These are phyloP conservation scores for Echites panduratus DNA, from an alignment of 257 asterid species.

Conservation along the genomic window DNA sequence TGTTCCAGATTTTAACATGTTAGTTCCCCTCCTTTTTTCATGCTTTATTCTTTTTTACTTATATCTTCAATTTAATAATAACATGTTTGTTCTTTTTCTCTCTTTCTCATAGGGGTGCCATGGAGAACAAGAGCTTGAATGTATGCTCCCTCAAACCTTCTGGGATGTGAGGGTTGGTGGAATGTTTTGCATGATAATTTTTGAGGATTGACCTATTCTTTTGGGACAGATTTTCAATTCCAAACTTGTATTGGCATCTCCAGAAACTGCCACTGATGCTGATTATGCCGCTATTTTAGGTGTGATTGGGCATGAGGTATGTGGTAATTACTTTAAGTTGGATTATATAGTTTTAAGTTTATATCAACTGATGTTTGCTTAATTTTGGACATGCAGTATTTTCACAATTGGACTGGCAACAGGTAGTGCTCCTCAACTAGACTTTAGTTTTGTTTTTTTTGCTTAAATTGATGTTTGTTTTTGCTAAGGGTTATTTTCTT, in stretches of 20 bases:
- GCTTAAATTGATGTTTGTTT: slow-evolving; percentile 18
- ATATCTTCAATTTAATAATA: slow-evolving; percentile 8
- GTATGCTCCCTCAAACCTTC: slow-evolving; percentile 36
- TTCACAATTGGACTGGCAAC: too few species aligned
- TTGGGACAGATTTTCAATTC: slow-evolving; percentile 80
- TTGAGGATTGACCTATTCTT: slow-evolving; percentile 14
- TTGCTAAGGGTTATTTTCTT: not conserved
- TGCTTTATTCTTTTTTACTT: slow-evolving; percentile 15
- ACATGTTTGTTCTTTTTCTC: slow-evolving; percentile 3
- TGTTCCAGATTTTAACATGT: slow-evolving; percentile 94
- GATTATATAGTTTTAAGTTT: not conserved
- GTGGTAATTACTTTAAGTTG: slow-evolving; percentile 8
- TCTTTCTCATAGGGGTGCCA: slow-evolving; percentile 82
- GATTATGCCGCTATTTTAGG: slow-evolving; percentile 93
- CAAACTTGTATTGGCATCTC: slow-evolving; percentile 90
- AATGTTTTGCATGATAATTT: not conserved
- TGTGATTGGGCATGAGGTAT: slow-evolving; percentile 92
- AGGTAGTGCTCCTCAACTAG: not conserved
- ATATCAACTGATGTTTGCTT: too few species aligned
- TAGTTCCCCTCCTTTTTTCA: slow-evolving; percentile 26
- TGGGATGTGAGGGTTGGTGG: not conserved
- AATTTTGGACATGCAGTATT: too few species aligned
- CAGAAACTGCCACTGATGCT: slow-evolving; percentile 89
- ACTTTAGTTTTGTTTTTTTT: slow-evolving; percentile 16
- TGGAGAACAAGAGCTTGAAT: slow-evolving; percentile 98